Conservation (phyloP, 2,329 filamentous ascomycete species). For the Cercospora sp. region DNA sequence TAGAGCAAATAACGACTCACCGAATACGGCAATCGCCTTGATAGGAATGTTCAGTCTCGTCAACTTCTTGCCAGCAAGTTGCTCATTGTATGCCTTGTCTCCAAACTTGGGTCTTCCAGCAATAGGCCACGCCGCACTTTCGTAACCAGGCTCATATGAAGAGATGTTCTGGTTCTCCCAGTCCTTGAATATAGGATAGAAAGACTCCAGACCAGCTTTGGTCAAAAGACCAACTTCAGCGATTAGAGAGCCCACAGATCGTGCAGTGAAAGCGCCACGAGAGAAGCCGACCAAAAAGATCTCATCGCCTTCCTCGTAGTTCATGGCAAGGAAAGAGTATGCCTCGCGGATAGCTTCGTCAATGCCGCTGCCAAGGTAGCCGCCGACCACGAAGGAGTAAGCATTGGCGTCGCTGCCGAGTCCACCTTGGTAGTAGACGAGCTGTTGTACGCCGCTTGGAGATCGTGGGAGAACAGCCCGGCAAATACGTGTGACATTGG, state of each 20-base stretch:
- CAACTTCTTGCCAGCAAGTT: conserved; percentile 36
- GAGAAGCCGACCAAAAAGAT: conserved; percentile 49
- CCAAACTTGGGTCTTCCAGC: conserved; percentile 43
- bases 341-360: conserved; percentile 56
- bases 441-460: conserved; percentile 26
- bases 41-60: conserved; percentile 34
- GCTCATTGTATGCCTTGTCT: conserved; percentile 42
- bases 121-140: conserved; percentile 17
- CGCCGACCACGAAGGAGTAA: conserved; percentile 26
- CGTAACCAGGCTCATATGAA: conserved; percentile 21
- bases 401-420: conserved; percentile 27
- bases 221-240: conserved; percentile 45
- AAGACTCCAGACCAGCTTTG: conserved; percentile 29
- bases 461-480: conserved; percentile 29
- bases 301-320: conserved; percentile 51
- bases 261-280: conserved; percentile 45
- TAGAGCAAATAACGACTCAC: neutral
- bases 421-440: conserved; percentile 36
- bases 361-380: conserved; percentile 34
- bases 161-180: conserved; percentile 32
- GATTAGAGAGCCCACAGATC: conserved; percentile 44
- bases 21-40: conserved; percentile 44
- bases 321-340: conserved; percentile 61
- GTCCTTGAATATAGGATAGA: conserved; percentile 34
- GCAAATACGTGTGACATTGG: conserved; percentile 32